These are phyloP conservation scores for Phytopythium sindhum DNA, from an alignment of 352 stramenopile genomes.

Conservation along the genomic window DNA sequence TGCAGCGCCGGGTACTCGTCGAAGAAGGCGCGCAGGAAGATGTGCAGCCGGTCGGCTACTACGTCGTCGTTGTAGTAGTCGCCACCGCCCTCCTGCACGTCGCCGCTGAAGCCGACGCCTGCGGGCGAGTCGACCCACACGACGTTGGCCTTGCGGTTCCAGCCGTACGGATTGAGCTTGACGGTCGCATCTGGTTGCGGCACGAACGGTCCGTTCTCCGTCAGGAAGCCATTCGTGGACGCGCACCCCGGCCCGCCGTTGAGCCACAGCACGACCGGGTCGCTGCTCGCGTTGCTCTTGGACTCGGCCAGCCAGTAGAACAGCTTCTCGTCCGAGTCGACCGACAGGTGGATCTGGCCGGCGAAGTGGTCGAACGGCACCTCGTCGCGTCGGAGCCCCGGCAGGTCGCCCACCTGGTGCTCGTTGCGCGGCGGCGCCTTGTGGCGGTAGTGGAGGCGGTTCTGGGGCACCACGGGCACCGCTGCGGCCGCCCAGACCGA, in stretches of 20 bases:
- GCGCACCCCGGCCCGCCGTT: conserved; percentile 90
- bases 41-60: conserved; percentile 47
- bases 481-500: conserved; percentile 3
- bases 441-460: neutral
- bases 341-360: conserved; percentile 49
- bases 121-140: conserved; percentile 88
- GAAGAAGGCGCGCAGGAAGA: conserved; percentile 5
- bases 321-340: conserved; percentile 33
- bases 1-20: conserved; percentile 48
- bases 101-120: conserved; percentile 79
- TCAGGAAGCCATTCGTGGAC: conserved; percentile 81
- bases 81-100: conserved; percentile 19
- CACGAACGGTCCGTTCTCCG: conserved; percentile 70
- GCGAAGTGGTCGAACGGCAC: conserved; percentile 62
- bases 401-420: conserved; percentile 50
- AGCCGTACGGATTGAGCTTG: conserved; percentile 74
- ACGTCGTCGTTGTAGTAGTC: conserved; percentile 72
- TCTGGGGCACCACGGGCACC: neutral
- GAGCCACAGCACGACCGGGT: conserved; percentile 88
- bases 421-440: conserved; percentile 16
- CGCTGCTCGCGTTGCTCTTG: conserved; percentile 16
- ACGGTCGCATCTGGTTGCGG: conserved; percentile 46
- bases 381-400: conserved; percentile 32
- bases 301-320: conserved; percentile 78
- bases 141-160: conserved; percentile 87